Evolutionary conservation across 129 eudicot genomes (phyloP).

Genomic region (Flaveria bidentis): DNA sequence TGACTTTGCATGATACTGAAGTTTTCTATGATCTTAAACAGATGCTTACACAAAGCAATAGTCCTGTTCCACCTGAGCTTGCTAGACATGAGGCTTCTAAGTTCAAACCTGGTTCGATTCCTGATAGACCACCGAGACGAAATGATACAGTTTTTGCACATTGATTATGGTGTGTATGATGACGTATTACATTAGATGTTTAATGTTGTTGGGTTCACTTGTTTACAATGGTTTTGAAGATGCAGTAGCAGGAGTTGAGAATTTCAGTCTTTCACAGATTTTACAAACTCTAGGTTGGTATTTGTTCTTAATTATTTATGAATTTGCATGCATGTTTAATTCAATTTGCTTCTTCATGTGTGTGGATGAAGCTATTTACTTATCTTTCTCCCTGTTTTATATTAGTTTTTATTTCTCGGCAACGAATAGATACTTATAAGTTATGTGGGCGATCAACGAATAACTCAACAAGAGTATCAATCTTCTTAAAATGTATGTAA

Average conservation of each 20-base stretch:
- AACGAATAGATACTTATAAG: too few species aligned
- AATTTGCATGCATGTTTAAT: not conserved
- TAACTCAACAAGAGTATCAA: too few species aligned
- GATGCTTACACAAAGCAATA: slow-evolving; percentile 60
- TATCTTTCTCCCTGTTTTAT: not conserved
- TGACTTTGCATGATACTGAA: slow-evolving; percentile 58
- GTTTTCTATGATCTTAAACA: slow-evolving; percentile 65
- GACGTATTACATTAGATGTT: not conserved
- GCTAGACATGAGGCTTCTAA: slow-evolving; percentile 68
- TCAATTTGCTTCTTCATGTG: not conserved
- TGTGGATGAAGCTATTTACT: not conserved
- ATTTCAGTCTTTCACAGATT: not conserved
- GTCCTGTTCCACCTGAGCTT: slow-evolving; percentile 61
- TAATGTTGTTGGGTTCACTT: slow-evolving; percentile 1
- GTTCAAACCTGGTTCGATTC: slow-evolving; percentile 58
- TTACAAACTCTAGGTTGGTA: slow-evolving; percentile 29
- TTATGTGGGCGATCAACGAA: too few species aligned
- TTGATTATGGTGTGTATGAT: slow-evolving; percentile 28
- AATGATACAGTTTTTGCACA: slow-evolving; percentile 55
- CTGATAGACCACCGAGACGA: slow-evolving; percentile 63
- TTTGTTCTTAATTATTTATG: slow-evolving; percentile 3
- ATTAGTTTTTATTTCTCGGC: not conserved
- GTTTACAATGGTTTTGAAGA: slow-evolving; percentile 23
- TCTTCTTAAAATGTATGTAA: too few species aligned
- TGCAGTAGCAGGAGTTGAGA: slow-evolving; percentile 15